Percentiles rank a stretch among this genome's conserved stretches.
Evolutionary conservation across 768 basidiomycete species (phyloP).

Genomic region (Hebeloma cylindrosporum): DNA sequence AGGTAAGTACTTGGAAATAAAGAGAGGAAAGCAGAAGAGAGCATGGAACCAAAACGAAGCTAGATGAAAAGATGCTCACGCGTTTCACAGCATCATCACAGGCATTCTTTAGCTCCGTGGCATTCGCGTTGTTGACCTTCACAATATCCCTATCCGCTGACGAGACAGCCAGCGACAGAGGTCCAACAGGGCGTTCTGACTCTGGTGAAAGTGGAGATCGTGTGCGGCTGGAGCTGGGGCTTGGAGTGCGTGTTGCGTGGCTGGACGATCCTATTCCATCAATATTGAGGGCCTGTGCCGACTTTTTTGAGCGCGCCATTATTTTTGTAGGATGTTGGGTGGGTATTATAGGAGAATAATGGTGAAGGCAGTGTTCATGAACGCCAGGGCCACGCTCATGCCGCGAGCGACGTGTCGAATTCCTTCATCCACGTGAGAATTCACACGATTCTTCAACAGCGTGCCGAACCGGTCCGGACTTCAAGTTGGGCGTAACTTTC

Average conservation of each 20-base stretch:
- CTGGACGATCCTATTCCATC: constrained; percentile 2
- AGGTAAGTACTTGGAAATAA: not conserved
- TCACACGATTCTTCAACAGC: too few species aligned
- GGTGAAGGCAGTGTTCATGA: constrained; percentile 9
- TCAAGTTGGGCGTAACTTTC: too few species aligned
- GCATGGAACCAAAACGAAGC: not conserved
- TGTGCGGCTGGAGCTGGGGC: constrained; percentile 17
- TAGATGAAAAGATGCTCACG: constrained; percentile 43
- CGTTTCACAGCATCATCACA: constrained; percentile 90
- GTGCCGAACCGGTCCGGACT: too few species aligned
- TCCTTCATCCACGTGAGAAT: too few species aligned
- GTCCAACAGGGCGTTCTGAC: constrained; percentile 52
- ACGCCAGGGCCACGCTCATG: constrained; percentile 3
- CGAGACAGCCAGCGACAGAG: constrained; percentile 47
- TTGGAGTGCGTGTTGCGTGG: constrained; percentile 14
- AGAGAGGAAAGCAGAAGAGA: not conserved
- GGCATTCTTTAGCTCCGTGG: constrained; percentile 64
- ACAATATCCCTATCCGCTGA: constrained; percentile 50
- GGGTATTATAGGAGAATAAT: constrained; percentile 17
- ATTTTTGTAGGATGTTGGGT: constrained; percentile 3
- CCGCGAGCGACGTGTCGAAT: constrained; percentile 9
- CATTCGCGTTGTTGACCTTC: constrained; percentile 60
- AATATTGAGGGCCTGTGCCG: constrained; percentile 6
- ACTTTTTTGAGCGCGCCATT: constrained; percentile 23
- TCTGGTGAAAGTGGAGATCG: constrained; percentile 24